Percentiles rank a stretch among this genome's conserved stretches.
Conservation (phyloP, 768 basidiomycete genomes). For the Pholiota conissans region DNA sequence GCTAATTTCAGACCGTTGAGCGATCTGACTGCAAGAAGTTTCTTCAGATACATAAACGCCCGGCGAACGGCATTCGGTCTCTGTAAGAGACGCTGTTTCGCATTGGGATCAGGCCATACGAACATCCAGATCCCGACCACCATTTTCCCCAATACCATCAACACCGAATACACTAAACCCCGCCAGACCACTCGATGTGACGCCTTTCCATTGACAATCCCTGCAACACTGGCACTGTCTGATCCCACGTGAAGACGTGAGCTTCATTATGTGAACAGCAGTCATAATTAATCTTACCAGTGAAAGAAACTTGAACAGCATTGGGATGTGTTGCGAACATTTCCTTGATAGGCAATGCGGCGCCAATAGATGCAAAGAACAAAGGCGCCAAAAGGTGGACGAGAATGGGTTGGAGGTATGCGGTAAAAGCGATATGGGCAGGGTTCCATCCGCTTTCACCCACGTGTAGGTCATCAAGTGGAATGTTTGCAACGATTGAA, state of each 20-base stretch:
- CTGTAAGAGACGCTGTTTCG: not conserved
- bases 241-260: not conserved
- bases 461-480: not conserved
- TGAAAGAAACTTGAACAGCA: not conserved
- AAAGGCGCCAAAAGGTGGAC: slow-evolving; percentile 52
- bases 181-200: slow-evolving; percentile 44
- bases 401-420: slow-evolving; percentile 37
- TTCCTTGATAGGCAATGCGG: slow-evolving; percentile 47
- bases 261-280: not conserved
- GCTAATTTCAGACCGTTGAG: no score
- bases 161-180: slow-evolving; percentile 53
- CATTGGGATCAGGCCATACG: slow-evolving; percentile 27
- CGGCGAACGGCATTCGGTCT: not conserved
- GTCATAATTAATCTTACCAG: not conserved
- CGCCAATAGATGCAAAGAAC: slow-evolving; percentile 70
- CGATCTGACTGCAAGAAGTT: no score
- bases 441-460: slow-evolving; percentile 2
- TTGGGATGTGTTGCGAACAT: slow-evolving; percentile 37
- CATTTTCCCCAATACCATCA: slow-evolving; percentile 59
- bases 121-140: slow-evolving; percentile 47
- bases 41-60: no score
- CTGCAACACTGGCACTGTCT: not conserved
- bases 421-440: slow-evolving; percentile 29
- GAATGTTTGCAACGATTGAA: not conserved
- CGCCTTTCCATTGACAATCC: not conserved